Evolutionary conservation across 768 basidiomycete genomes (phyloP).

Genomic region (Gymnopilus dilepis): DNA sequence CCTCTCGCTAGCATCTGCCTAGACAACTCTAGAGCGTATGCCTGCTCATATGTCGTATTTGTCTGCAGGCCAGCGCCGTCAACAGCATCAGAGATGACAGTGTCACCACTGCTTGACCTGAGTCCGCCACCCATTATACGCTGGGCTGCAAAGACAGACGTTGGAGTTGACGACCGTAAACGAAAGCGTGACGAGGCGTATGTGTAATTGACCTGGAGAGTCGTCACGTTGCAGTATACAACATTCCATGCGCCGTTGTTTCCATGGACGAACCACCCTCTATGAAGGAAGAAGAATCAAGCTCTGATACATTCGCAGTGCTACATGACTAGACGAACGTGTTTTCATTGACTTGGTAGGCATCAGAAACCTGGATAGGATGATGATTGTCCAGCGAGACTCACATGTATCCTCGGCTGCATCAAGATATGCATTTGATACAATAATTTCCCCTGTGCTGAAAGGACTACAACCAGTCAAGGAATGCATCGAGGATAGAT

Average conservation of each 20-base stretch:
- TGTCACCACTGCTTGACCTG: neutral
- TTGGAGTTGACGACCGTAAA: neutral
- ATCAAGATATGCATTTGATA: slow-evolving; percentile 6
- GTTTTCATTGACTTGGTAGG: neutral
- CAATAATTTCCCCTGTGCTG: slow-evolving; percentile 4
- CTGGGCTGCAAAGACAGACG: neutral
- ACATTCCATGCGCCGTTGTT: slow-evolving; percentile 13
- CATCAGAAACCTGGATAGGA: neutral
- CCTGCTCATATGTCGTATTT: neutral
- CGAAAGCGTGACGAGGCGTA: neutral
- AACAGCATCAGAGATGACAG: neutral
- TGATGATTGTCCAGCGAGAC: neutral
- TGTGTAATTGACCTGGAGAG: slow-evolving; percentile 4
- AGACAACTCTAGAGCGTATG: slow-evolving; percentile 2
- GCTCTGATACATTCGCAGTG: neutral
- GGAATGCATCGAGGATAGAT: neutral
- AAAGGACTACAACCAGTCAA: slow-evolving; percentile 4
- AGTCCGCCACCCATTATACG: neutral
- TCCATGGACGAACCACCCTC: slow-evolving; percentile 13
- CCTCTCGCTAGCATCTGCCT: neutral
- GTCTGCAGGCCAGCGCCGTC: slow-evolving; percentile 1
- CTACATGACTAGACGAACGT: neutral
- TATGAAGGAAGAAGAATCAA: neutral
- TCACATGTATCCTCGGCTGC: neutral
- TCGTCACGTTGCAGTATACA: slow-evolving; percentile 9